phyloP scores from a whole-genome alignment of 2,329 filamentous ascomycete species.

The Tolypocladium album region DNA sequence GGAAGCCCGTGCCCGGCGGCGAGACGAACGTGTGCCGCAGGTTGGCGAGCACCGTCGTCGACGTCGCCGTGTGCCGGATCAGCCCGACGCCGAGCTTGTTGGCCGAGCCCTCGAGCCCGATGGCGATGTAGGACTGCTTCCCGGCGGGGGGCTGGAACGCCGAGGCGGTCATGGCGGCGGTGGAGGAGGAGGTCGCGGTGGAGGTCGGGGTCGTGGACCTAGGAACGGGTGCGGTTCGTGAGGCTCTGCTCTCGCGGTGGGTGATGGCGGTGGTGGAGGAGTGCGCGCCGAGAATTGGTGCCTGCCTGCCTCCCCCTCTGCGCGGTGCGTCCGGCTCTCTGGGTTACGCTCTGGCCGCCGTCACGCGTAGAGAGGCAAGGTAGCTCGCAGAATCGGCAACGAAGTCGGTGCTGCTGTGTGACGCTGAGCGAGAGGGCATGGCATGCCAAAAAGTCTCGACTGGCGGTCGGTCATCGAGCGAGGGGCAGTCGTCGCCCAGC shows the following conservation, averaged over 20 bases:
- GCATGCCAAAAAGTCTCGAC: background rate
- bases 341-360: background rate
- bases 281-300: background rate
- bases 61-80: conserved; percentile 60
- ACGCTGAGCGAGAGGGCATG: too few relatives aligned
- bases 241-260: background rate
- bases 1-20: conserved; percentile 85
- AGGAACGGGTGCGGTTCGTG: too few relatives aligned
- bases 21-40: conserved; percentile 88
- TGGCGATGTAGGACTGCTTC: conserved; percentile 36
- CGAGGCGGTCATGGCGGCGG: conserved; percentile 12
- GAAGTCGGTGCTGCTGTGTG: background rate
- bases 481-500: too few relatives aligned
- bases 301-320: background rate
- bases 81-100: conserved; percentile 96
- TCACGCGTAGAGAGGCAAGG: background rate
- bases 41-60: conserved; percentile 71
- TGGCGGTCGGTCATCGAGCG: too few relatives aligned
- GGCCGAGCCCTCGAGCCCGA: conserved; percentile 77
- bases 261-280: background rate
- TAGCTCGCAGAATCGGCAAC: background rate
- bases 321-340: background rate
- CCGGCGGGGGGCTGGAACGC: conserved; percentile 3
- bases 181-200: background rate
- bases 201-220: too few relatives aligned